A percentile compares a stretch with the other conserved stretches of the same genome.
Conservation (phyloP, 2,329 filamentous ascomycete species). For the Zymoseptoria brevis region DNA sequence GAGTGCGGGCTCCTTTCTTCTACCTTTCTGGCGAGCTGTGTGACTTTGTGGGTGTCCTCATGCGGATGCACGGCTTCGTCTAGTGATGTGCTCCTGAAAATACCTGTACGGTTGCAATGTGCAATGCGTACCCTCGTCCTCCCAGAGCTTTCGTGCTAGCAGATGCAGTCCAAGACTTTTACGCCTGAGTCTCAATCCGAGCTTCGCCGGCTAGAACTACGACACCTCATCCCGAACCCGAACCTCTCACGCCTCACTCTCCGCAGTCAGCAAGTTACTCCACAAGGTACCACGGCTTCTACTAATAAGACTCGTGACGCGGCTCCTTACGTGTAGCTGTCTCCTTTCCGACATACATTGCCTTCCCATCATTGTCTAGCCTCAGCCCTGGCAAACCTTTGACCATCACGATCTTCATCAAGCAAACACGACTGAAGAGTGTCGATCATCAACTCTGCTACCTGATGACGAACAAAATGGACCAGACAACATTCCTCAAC, state of each 20-base stretch:
- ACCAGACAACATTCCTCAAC: constrained; percentile 19
- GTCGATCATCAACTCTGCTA: background rate
- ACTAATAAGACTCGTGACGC: background rate
- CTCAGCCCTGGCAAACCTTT: background rate
- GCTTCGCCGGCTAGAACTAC: no score
- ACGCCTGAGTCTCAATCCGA: no score
- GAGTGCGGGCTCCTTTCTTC: background rate
- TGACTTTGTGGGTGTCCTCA: no score
- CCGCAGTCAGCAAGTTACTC: background rate
- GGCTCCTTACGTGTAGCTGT: background rate
- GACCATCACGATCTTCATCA: background rate
- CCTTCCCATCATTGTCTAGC: background rate
- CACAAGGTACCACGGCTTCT: background rate
- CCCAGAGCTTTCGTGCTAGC: no score
- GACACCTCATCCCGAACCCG: background rate
- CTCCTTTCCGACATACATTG: background rate
- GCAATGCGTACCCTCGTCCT: no score
- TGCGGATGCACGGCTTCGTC: no score
- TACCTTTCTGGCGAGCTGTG: background rate
- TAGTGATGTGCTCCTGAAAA: no score
- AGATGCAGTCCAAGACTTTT: no score
- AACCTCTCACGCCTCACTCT: background rate
- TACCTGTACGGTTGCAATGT: no score
- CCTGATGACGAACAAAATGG: constrained; percentile 12
- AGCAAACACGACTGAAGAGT: background rate